Evolutionary conservation across 441 rosid genomes (phyloP).

Genomic region (Croton setiger): DNA sequence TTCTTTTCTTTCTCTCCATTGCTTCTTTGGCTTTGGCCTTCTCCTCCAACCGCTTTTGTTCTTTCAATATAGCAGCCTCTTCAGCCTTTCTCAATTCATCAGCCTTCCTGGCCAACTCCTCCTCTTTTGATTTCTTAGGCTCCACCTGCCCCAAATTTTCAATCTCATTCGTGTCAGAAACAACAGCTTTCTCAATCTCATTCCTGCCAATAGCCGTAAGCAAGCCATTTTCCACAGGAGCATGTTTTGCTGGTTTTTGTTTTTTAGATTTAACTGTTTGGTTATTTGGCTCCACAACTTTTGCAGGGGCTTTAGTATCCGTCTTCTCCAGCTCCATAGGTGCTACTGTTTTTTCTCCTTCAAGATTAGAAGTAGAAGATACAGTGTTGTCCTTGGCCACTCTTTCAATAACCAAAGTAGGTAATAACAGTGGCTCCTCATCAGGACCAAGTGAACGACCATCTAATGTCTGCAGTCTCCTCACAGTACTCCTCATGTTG

Average conservation of each 20-base stretch:
- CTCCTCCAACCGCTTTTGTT: slow-evolving; percentile 68
- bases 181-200: slow-evolving; percentile 38
- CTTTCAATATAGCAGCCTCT: slow-evolving; percentile 61
- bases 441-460: slow-evolving; percentile 88
- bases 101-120: slow-evolving; percentile 56
- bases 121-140: slow-evolving; percentile 55
- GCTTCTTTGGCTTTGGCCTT: slow-evolving; percentile 80
- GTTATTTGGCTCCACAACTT: slow-evolving; percentile 38
- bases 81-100: slow-evolving; percentile 66
- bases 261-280: slow-evolving; percentile 37
- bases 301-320: slow-evolving; percentile 21
- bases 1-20: slow-evolving; percentile 70
- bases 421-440: slow-evolving; percentile 59
- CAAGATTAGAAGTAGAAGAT: slow-evolving; percentile 29
- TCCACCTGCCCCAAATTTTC: slow-evolving; percentile 45
- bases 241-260: slow-evolving; percentile 37
- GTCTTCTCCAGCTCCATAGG: slow-evolving; percentile 4
- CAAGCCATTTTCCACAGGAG: slow-evolving; percentile 26
- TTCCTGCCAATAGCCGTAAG: slow-evolving; percentile 34
- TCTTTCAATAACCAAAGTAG: slow-evolving; percentile 33
- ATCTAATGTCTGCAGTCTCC: slow-evolving; percentile 75
- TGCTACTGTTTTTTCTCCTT: slow-evolving; percentile 21
- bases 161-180: slow-evolving; percentile 39
- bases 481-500: slow-evolving; percentile 56
- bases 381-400: slow-evolving; percentile 34